These are phyloP conservation scores for Emergomyces africanus DNA, from an alignment of 2,329 filamentous ascomycete genomes.

Conservation along the genomic window DNA sequence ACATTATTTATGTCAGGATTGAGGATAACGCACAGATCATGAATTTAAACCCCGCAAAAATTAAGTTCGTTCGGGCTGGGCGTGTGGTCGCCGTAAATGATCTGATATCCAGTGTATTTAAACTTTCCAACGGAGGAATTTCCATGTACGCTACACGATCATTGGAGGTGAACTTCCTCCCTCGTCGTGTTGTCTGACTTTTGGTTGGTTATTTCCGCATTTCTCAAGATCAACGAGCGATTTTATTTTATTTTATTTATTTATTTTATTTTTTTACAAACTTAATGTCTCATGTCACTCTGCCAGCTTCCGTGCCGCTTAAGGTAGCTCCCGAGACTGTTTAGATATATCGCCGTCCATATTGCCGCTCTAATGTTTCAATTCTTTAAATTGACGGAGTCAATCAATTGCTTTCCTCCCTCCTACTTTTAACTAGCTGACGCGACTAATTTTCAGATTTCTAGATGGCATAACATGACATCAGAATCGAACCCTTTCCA, in stretches of 20 bases:
- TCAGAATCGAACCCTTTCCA: neutral
- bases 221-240: neutral
- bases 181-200: neutral
- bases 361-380: neutral
- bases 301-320: neutral
- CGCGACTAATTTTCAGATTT: neutral
- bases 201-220: neutral
- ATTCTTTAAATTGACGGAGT: neutral
- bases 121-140: neutral
- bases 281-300: neutral
- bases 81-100: neutral
- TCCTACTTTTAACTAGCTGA: neutral
- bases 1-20: neutral
- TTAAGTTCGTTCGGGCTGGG: neutral
- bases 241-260: too few species aligned
- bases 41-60: neutral
- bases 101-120: neutral
- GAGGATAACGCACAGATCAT: neutral
- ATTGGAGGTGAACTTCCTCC: neutral
- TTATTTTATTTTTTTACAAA: too few species aligned
- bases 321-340: neutral
- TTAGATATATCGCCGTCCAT: neutral
- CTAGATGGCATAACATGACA: neutral
- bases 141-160: neutral
- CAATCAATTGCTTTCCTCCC: neutral